A percentile compares a stretch with the other conserved stretches of the same genome.
These are phyloP conservation scores for Agroathelia rolfsii DNA, from an alignment of 1,284 basidiomycete genomes.

Conservation along the genomic window DNA sequence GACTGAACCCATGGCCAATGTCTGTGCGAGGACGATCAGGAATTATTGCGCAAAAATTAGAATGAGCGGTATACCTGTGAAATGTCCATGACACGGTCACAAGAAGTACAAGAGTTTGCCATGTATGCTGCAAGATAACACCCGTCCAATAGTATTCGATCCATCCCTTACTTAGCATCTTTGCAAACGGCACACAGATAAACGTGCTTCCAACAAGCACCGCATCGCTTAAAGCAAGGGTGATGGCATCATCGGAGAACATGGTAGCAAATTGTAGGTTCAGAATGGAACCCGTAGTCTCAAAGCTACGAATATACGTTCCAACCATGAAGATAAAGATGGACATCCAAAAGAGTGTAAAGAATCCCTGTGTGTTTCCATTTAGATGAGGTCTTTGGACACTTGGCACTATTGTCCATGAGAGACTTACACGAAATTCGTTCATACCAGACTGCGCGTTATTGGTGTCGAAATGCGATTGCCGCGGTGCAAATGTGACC, in stretches of 20 bases:
- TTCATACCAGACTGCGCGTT: conserved; percentile 69
- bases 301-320: conserved; percentile 71
- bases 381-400: too few species aligned
- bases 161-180: conserved; percentile 67
- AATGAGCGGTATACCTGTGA: conserved; percentile 38
- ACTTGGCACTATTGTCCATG: conserved; percentile 2
- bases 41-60: conserved; percentile 1
- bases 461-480: conserved; percentile 74
- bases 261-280: conserved; percentile 78
- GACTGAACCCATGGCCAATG: conserved; percentile 99
- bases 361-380: conserved; percentile 63
- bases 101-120: conserved; percentile 64
- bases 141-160: conserved; percentile 73
- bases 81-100: conserved; percentile 79
- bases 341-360: conserved; percentile 85
- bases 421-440: conserved; percentile 66
- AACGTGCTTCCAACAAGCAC: conserved; percentile 72
- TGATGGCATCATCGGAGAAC: conserved; percentile 80
- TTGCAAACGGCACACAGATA: conserved; percentile 77
- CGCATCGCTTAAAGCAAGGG: conserved; percentile 78
- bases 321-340: conserved; percentile 73
- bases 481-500: conserved; percentile 76
- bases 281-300: conserved; percentile 69
- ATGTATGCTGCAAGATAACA: conserved; percentile 64
- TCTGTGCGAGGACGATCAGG: conserved; percentile 26